phyloP scores from a whole-genome alignment of 495 filamentous ascomycete species.

The Trichocladium uniseriatum region DNA sequence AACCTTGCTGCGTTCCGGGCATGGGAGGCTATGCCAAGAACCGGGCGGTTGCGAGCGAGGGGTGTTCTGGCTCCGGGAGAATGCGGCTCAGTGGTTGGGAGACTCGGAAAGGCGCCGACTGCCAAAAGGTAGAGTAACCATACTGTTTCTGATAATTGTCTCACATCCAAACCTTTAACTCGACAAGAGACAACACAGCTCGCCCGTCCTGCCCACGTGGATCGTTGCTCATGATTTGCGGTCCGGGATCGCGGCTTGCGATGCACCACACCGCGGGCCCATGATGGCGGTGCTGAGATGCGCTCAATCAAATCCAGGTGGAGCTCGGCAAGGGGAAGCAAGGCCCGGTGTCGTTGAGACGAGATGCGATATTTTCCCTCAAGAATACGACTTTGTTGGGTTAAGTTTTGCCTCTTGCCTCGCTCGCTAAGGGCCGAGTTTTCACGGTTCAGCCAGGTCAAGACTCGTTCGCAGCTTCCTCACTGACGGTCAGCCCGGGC shows the following conservation, averaged over 20 bases:
- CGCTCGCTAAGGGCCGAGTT: too few relatives aligned
- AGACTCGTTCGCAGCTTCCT: too few relatives aligned
- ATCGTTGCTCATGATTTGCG: not conserved
- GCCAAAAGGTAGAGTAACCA: not conserved
- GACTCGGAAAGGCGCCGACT: not conserved
- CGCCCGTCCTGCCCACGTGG: slow-evolving; percentile 8
- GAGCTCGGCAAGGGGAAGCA: slow-evolving; percentile 11
- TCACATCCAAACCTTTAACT: not conserved
- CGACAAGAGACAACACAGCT: not conserved
- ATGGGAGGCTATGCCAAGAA: too few relatives aligned
- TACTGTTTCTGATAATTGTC: too few relatives aligned
- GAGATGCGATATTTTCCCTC: slow-evolving; percentile 11
- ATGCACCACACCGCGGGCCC: slow-evolving; percentile 1
- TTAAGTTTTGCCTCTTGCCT: not conserved
- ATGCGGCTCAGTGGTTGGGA: not conserved
- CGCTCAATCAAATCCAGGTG: slow-evolving; percentile 11
- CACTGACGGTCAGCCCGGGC: too few relatives aligned
- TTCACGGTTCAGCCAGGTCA: too few relatives aligned
- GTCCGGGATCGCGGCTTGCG: slow-evolving; percentile 1
- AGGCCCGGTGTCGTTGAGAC: slow-evolving; percentile 3
- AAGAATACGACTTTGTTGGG: not conserved
- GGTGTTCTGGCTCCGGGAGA: not conserved
- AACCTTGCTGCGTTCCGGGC: too few relatives aligned
- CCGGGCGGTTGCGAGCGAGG: too few relatives aligned
- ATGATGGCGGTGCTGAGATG: slow-evolving; percentile 1